Evolutionary conservation across 2,329 filamentous ascomycete genomes (phyloP), one percentile per base, ranked within the genome.

Genomic region (Hymenoscyphus salicellus): DNA sequence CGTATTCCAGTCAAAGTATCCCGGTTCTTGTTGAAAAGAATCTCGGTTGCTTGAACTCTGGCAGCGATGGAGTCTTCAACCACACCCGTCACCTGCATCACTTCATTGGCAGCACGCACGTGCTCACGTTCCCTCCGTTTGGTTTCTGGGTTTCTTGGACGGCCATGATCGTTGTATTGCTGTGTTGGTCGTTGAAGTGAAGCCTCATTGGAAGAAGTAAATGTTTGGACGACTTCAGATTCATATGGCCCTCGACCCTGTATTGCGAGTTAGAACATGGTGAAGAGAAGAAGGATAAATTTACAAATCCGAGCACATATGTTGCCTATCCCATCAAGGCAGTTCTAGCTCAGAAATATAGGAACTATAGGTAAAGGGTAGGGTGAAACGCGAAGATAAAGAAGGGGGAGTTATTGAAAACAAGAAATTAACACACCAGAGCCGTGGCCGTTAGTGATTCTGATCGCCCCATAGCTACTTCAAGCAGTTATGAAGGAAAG

Each of bases 221-320:
- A 26, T 4, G n/a, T 52, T 57, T 69, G 52, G 38, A 76, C 69
- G 28, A 76, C 63, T 55, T 74, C 70, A 38, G 73, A 68, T 63
- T 77, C 75, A 63, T 74, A 77, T 52, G 71, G 74, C 1, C 73
- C 74, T 14, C 75, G 72, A 61, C 75, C 75, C 74, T 76, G 56
- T 6, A 46, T 32, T 38, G 10, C 30, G 14, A 14, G 36, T 59
- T 43, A 46, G 33, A 23, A 59, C 23, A 17, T 26, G 17, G n/a
- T 33, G 16, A 14, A 23, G 20, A 30, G 28, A 30, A 30, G 28
- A 30, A 30, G 28, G 28, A n/a, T n/a, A n/a, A 30, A 30, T 30
- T 3, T 30, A 20, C 10, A 28, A 26, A 49, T 49, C 6, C 8
- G n/a, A 20, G 43, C 10, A 23, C 23, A 49, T 23, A 49, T 11